Percentiles rank a stretch among this genome's conserved stretches.
Evolutionary conservation across 2,329 filamentous ascomycete species (phyloP).

Genomic region (Plectosphaerella cucumerina): DNA sequence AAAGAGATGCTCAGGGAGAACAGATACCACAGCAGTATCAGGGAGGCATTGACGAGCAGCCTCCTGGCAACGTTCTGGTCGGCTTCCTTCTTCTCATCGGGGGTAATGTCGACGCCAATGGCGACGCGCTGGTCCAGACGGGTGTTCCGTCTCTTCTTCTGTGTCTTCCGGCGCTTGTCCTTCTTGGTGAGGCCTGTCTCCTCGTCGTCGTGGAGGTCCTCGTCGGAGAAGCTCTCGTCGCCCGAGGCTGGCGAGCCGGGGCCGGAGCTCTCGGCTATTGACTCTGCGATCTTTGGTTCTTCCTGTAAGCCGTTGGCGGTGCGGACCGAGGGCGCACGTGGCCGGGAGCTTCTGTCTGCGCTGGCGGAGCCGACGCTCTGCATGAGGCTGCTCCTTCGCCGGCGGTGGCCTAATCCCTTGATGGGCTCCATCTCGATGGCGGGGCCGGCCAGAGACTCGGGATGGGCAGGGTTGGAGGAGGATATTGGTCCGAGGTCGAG

Average conservation of each 20-base stretch:
- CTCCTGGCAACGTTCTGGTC: conserved; percentile 68
- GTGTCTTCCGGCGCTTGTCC: conserved; percentile 65
- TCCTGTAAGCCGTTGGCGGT: conserved; percentile 24
- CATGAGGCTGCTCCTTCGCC: conserved; percentile 52
- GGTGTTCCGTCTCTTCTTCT: conserved; percentile 63
- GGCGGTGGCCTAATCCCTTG: conserved; percentile 43
- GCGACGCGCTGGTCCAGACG: conserved; percentile 67
- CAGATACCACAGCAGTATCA: conserved; percentile 83
- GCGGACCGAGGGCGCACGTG: conserved; percentile 20
- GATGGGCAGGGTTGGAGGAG: neutral
- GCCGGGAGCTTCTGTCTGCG: conserved; percentile 17
- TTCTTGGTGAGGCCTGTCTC: conserved; percentile 79
- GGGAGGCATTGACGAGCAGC: conserved; percentile 67
- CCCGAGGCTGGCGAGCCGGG: conserved; percentile 26
- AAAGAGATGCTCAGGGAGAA: conserved; percentile 93
- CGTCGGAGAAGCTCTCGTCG: conserved; percentile 61
- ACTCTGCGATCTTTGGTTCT: conserved; percentile 44
- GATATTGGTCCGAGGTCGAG: conserved; percentile 3
- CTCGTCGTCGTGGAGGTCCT: conserved; percentile 78
- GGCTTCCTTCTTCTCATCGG: conserved; percentile 70
- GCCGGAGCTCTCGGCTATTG: conserved; percentile 20
- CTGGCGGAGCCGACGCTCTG: conserved; percentile 26
- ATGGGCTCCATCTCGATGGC: conserved; percentile 56
- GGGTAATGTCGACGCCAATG: conserved; percentile 55
- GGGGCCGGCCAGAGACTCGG: conserved; percentile 16